phyloP scores from a whole-genome alignment of 768 basidiomycete species.

The Sarcodon sp. region DNA sequence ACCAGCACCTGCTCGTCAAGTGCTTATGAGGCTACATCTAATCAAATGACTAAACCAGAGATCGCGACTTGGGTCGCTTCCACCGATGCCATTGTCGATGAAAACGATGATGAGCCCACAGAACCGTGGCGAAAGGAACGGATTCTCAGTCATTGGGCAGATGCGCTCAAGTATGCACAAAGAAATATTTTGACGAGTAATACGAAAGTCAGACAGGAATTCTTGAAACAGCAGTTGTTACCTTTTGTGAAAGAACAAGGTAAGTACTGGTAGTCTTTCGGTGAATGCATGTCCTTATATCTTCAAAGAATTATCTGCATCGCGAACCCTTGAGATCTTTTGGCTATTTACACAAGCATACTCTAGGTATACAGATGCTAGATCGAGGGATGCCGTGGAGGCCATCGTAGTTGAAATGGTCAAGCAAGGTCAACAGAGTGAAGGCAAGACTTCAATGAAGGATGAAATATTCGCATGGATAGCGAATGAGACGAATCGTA shows the following conservation, averaged over 20 bases:
- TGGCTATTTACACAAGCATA: conserved; percentile 63
- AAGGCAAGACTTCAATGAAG: conserved; percentile 41
- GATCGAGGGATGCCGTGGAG: conserved; percentile 64
- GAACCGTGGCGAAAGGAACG: conserved; percentile 38
- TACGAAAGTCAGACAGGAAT: conserved; percentile 40
- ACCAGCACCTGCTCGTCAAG: too few species aligned
- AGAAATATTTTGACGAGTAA: conserved; percentile 33
- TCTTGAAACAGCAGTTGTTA: conserved; percentile 49
- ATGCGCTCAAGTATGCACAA: conserved; percentile 41
- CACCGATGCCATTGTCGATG: conserved; percentile 18
- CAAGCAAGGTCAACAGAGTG: conserved; percentile 40
- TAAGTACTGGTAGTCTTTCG: conserved; percentile 16
- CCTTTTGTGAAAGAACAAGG: conserved; percentile 46
- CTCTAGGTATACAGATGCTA: conserved; percentile 62
- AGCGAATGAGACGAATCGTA: conserved; percentile 45
- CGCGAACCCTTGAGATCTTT: conserved; percentile 60
- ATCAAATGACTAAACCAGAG: conserved; percentile 28
- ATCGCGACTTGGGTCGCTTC: conserved; percentile 55
- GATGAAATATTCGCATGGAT: conserved; percentile 74
- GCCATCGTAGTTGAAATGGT: conserved; percentile 52
- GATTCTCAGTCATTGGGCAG: conserved; percentile 41
- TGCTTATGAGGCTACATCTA: not conserved
- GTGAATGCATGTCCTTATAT: not conserved
- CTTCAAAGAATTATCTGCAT: conserved; percentile 39
- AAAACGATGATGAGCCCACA: conserved; percentile 17